Base-by-base conservation (phyloP, 139 green algal genomes). In the Chlamydomonas sp. region DNA sequence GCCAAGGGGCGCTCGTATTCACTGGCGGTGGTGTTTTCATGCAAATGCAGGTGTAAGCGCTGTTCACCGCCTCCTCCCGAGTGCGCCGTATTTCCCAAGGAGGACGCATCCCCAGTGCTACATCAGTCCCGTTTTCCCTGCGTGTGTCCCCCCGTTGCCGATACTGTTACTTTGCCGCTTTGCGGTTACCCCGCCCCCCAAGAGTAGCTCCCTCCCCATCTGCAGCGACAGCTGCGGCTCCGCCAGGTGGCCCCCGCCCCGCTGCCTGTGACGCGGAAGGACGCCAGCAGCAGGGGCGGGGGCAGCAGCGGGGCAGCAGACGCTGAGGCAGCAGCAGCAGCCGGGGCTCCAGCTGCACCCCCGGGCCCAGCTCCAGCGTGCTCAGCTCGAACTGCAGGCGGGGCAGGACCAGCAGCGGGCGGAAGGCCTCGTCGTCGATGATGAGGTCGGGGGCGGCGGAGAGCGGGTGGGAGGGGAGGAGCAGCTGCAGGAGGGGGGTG, bases 381-480 rank as follows among this genome's bases (percentile, higher is more conserved):
- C 82, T 87, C 20, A 87, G 82, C 72, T 87, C 82, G 61, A 87
- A 87, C 71, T 87, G 82, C 82, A 87, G 82, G 71, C 82, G 71
- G 3, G 82, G 72, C 61, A 87, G 71, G 61, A 1, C 1, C 20
- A 71, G 80, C 4, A 87, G 82, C 4, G 82, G 82, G 0, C 62
- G 71, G 72, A 87, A 87, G n/a, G 60, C 12, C 1, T 87, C 82
- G 69, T 79, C 72, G 9, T 87, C 82, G 60, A 87, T 80, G 4
- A 87, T 9, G 61, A 87, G 1, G 71, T 87, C 82, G 1, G 72
- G 82, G 5, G 82, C 71, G 6, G 9, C 60, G 81, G 9, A 8
- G n/a, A 6, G 5, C 4, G 5, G 20, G 72, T 3, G 3, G 8
- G 72, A 8, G 31, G 4, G 18, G 31, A 49, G 31, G 31, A 49